A percentile compares a stretch with the other conserved stretches of the same genome.
phyloP scores from a whole-genome alignment of 371 early-diverging fungal species.

The Mucor piriformis region DNA sequence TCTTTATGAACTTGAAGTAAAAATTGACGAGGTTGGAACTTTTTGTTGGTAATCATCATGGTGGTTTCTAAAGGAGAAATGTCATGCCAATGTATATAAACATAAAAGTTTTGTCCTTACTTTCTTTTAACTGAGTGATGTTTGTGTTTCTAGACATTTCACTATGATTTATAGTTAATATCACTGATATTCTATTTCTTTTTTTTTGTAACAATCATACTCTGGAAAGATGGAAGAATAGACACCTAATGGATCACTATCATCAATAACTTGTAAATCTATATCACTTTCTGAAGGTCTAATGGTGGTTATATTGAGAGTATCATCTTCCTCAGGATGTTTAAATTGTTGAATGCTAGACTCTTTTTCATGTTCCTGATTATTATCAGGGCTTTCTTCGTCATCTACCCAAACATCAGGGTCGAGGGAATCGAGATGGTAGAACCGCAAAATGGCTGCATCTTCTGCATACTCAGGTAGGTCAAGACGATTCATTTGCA shows the following conservation, averaged over 20 bases:
- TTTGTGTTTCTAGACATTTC: constrained; percentile 37
- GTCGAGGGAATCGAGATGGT: constrained; percentile 49
- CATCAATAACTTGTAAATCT: constrained; percentile 42
- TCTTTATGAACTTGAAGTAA: constrained; percentile 82
- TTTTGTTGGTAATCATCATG: constrained; percentile 61
- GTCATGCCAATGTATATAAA: not conserved
- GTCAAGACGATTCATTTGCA: constrained; percentile 21
- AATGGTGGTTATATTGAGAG: constrained; percentile 6
- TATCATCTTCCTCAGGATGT: constrained; percentile 30
- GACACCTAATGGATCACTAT: constrained; percentile 51
- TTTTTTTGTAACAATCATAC: constrained; percentile 25
- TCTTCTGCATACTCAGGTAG: constrained; percentile 57
- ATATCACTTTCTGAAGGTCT: constrained; percentile 33
- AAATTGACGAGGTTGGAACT: constrained; percentile 81
- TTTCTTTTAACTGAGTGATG: constrained; percentile 47
- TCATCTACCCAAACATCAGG: constrained; percentile 52
- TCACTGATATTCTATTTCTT: not conserved
- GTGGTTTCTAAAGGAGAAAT: constrained; percentile 33
- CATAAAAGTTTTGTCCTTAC: constrained; percentile 24
- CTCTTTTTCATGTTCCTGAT: constrained; percentile 29
- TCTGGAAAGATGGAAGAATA: constrained; percentile 48
- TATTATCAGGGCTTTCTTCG: constrained; percentile 18
- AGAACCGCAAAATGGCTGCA: constrained; percentile 50
- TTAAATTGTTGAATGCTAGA: constrained; percentile 43
- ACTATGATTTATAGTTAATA: constrained; percentile 12